Evolutionary conservation across 345 rosid species (phyloP), one percentile per base, ranked within the genome.

Genomic region (Passiflora organensis): DNA sequence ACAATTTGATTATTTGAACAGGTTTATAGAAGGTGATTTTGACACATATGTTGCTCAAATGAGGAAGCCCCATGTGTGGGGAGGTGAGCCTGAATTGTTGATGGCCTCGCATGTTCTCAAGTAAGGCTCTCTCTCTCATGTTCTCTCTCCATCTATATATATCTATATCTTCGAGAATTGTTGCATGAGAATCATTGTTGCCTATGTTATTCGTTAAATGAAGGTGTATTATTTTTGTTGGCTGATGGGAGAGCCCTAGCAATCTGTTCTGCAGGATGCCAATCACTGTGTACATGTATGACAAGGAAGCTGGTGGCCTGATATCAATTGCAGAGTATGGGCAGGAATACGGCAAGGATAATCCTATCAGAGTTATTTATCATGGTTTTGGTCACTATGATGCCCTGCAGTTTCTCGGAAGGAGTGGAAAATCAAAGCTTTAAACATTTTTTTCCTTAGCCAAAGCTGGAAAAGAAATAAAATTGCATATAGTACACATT

Each of bases 21-120:
- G 99, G 99, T 93, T 93, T 68, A 68, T 93, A 43, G 96, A 89
- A 79, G 99, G 99, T 44, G 86, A 93, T 73, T 93, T 93, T 47
- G 86, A 89, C 59, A 70, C 82, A 3, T 89, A 93, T 48, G 87
- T 93, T 11, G 65, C 76, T 9, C 81, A 76, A 39, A 93, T 89
- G 37, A 76, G 91, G 75, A 75, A 86, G 80, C 89, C 95, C 17
- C 89, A 86, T 38, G 84, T 86, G 34, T 93, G 99, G 99, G 99
- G 99, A 45, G 99, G 99, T 62, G 99, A 93, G 69, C 99, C 96
- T 19, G 96, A 93, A 68, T 76, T 93, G 77, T 76, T 93, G 75
- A 86, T 93, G 85, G 89, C 96, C 59, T 93, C 99, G 11, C 95
- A 84, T 66, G 99, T 93, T 65, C 96, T 89, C 49, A 67, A 59